Percentiles rank a stretch among this genome's conserved stretches.
Evolutionary conservation across 23 red algal species (phyloP).

Genomic region (Gracilariopsis chorda): DNA sequence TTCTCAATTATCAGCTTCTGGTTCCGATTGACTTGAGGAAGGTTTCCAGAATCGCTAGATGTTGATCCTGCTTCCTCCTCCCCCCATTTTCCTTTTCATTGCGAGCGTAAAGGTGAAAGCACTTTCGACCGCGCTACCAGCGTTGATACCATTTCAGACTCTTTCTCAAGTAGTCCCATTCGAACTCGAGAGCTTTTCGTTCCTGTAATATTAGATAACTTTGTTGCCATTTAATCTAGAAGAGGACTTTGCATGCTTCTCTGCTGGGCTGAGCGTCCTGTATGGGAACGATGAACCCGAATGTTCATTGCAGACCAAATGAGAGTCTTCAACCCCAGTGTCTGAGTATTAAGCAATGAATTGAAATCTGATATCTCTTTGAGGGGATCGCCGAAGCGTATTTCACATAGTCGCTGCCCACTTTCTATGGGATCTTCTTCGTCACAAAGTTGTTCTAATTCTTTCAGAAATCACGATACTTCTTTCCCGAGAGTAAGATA

Average conservation of each 20-base stretch:
- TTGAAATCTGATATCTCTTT: slow-evolving; percentile 89
- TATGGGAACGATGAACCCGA: background rate
- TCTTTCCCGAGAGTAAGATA: slow-evolving; percentile 52
- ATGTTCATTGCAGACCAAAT: slow-evolving; percentile 81
- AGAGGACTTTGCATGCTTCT: background rate
- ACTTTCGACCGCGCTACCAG: slow-evolving; percentile 60
- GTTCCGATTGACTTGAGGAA: background rate
- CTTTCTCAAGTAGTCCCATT: slow-evolving; percentile 71
- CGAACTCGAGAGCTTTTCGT: background rate
- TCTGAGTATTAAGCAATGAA: slow-evolving; percentile 81
- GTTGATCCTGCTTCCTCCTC: background rate
- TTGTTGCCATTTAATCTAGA: background rate
- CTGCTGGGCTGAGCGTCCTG: background rate
- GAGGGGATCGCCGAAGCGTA: slow-evolving; percentile 47
- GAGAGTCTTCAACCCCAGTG: slow-evolving; percentile 89
- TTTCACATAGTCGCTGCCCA: slow-evolving; percentile 30
- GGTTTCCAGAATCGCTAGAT: background rate
- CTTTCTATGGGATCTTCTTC: slow-evolving; percentile 16
- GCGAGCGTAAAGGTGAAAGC: slow-evolving; percentile 73
- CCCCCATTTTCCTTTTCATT: slow-evolving; percentile 37
- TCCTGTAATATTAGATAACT: background rate
- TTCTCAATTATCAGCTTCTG: background rate
- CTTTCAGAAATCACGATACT: slow-evolving; percentile 57
- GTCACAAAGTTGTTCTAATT: background rate
- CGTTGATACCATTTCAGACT: slow-evolving; percentile 70